Percentiles rank a stretch among this genome's conserved stretches.
These are phyloP conservation scores for Diospyros kaki DNA, from an alignment of 148 eudicot genomes.

Conservation along the genomic window DNA sequence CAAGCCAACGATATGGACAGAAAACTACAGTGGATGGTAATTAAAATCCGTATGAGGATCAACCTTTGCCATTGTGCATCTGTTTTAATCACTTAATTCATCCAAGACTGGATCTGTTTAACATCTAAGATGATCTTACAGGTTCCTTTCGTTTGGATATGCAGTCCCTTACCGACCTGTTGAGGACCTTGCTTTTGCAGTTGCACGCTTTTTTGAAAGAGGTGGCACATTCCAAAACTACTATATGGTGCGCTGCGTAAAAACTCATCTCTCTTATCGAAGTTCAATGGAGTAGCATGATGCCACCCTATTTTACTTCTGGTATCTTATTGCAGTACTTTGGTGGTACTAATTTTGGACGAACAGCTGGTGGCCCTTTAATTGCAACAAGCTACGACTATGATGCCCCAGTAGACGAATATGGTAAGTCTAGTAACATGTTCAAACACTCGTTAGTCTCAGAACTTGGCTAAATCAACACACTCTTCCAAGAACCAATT, in stretches of 20 bases:
- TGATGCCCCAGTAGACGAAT: conserved; percentile 58
- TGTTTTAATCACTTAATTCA: neutral
- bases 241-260: conserved; percentile 34
- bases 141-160: conserved; percentile 55
- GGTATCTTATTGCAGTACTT: conserved; percentile 29
- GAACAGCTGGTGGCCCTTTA: conserved; percentile 56
- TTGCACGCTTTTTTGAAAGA: conserved; percentile 49
- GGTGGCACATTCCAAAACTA: conserved; percentile 59
- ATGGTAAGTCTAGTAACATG: conserved; percentile 27
- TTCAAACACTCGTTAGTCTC: neutral
- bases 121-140: conserved; percentile 7
- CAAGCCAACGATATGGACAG: conserved; percentile 58
- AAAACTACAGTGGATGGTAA: conserved; percentile 54
- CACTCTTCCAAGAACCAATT: too few relatives aligned
- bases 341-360: conserved; percentile 61
- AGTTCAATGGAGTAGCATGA: neutral
- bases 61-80: neutral
- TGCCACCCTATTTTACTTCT: neutral
- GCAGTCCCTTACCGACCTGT: conserved; percentile 48
- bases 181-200: conserved; percentile 58
- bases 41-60: too few relatives aligned
- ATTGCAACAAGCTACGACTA: conserved; percentile 59
- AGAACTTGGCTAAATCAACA: neutral
- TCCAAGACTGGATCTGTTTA: neutral
- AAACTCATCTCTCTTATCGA: neutral